Conservation (phyloP, 176 grass and related monocot genomes). For the Aegilops umbellulata region DNA sequence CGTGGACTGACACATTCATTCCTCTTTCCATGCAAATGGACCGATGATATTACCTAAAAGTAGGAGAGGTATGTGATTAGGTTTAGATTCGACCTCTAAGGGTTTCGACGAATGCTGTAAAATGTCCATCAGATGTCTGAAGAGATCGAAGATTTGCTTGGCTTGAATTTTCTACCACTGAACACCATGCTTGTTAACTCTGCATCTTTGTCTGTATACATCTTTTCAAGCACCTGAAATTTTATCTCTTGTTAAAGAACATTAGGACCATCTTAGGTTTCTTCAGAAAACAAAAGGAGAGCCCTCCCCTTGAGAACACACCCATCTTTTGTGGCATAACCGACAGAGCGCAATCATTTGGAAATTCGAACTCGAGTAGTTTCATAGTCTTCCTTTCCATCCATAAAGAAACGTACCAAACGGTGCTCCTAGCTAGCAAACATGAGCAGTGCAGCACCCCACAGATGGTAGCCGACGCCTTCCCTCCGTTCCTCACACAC, state of each 20-base stretch:
- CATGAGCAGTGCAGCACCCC: conserved; percentile 12
- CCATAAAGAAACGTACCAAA: conserved; percentile 24
- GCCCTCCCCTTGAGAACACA: not conserved
- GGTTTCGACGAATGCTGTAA: not conserved
- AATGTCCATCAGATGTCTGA: not conserved
- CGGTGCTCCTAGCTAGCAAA: conserved; percentile 6
- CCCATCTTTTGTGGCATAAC: not conserved
- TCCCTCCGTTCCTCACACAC: not conserved
- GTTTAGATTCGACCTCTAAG: not conserved
- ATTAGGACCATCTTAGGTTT: not conserved
- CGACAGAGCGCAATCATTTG: conserved; percentile 7
- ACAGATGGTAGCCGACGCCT: not conserved
- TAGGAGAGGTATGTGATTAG: conserved; percentile 15
- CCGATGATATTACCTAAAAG: not conserved
- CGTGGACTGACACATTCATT: not conserved
- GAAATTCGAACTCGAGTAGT: not conserved
- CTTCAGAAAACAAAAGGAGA: not conserved
- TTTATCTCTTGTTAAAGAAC: too few relatives aligned
- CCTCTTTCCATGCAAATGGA: conserved; percentile 17
- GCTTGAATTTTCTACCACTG: not conserved
- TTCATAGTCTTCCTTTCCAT: conserved; percentile 34
- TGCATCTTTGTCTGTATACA: not conserved
- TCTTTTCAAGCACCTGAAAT: too few relatives aligned
- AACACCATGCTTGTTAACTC: too few relatives aligned
- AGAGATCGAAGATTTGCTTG: not conserved